These are phyloP conservation scores for Cnidoscolus chayamansa DNA, from an alignment of 441 rosid species.

Conservation along the genomic window DNA sequence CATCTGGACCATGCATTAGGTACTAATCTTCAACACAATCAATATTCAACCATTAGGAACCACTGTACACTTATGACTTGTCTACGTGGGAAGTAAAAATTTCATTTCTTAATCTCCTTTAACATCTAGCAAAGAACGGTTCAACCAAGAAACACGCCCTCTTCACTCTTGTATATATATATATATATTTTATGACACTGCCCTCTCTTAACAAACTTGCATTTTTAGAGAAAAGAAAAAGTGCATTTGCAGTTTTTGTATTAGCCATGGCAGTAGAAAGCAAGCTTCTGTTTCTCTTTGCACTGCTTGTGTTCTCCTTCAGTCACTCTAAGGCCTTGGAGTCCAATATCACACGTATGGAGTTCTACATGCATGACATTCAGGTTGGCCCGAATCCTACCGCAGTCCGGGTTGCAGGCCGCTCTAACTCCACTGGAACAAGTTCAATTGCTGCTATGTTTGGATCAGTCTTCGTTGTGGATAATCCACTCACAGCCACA, in stretches of 20 bases:
- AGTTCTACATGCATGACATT: constrained; percentile 65
- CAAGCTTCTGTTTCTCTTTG: constrained; percentile 28
- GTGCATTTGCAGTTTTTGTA: constrained; percentile 18
- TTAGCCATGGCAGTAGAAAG: constrained; percentile 26
- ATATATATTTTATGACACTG: too few relatives aligned
- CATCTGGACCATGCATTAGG: background rate
- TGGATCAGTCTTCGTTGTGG: constrained; percentile 41
- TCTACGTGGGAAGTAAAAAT: background rate
- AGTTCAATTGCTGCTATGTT: constrained; percentile 28
- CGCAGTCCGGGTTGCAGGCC: constrained; percentile 37
- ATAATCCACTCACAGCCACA: constrained; percentile 44
- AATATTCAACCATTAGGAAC: background rate
- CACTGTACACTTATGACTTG: background rate
- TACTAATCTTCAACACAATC: background rate
- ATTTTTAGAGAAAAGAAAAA: background rate
- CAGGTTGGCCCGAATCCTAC: constrained; percentile 40
- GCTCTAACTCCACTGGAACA: constrained; percentile 30
- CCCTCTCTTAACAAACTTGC: background rate
- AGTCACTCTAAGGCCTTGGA: constrained; percentile 23
- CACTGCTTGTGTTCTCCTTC: constrained; percentile 10
- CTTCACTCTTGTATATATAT: background rate
- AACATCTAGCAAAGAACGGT: constrained; percentile 7
- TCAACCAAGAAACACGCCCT: background rate
- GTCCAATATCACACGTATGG: constrained; percentile 37
- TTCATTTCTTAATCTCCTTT: background rate